Evolutionary conservation across 768 basidiomycete genomes (phyloP).

Genomic region (Cantharellus cinnabarinus): DNA sequence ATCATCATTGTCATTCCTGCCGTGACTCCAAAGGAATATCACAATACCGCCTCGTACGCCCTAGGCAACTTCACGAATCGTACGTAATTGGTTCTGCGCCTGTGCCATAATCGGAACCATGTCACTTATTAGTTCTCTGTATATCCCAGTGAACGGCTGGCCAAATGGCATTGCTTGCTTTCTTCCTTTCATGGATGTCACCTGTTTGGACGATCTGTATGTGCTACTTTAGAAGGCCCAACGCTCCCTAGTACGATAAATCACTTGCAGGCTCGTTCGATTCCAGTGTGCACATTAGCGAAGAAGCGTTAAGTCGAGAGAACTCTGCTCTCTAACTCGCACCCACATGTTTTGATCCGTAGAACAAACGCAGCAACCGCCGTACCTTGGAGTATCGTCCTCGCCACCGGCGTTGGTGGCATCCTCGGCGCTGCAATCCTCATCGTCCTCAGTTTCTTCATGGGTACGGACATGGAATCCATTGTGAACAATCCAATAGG

Average conservation of each 20-base stretch:
- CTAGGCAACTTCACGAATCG: no score
- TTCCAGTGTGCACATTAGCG: constrained; percentile 44
- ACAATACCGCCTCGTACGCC: no score
- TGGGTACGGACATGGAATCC: constrained; percentile 31
- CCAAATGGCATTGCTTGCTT: constrained; percentile 37
- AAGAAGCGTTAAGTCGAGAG: constrained; percentile 27
- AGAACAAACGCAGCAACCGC: constrained; percentile 38
- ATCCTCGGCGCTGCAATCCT: constrained; percentile 29
- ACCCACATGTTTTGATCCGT: neutral
- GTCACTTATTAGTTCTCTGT: neutral
- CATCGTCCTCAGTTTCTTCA: constrained; percentile 39
- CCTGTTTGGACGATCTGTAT: constrained; percentile 30
- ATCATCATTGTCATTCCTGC: no score
- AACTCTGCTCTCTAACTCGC: neutral
- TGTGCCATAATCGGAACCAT: no score
- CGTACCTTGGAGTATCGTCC: constrained; percentile 49
- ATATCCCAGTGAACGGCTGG: constrained; percentile 30
- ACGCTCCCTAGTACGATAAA: neutral
- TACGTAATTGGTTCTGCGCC: no score
- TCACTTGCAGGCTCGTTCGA: constrained; percentile 25
- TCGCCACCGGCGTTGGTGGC: constrained; percentile 33
- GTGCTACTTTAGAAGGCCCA: constrained; percentile 5
- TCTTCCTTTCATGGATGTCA: constrained; percentile 30
- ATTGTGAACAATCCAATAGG: constrained; percentile 23
- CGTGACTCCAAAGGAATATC: no score